Evolutionary conservation across 169 alveolate genomes (phyloP).

Genomic region (Plasmodium adleri): DNA sequence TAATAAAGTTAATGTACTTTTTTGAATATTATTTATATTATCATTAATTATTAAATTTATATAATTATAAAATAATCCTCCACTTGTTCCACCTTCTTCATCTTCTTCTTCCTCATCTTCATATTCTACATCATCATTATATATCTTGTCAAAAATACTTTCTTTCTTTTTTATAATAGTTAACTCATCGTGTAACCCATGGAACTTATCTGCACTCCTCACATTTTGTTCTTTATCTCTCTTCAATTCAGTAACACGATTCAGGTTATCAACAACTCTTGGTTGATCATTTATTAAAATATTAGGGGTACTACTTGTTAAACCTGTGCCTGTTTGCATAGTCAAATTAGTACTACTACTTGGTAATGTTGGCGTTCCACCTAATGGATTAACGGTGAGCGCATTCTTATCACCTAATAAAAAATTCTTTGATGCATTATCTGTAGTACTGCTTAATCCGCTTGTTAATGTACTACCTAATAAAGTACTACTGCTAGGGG

Average conservation of each 20-base stretch:
- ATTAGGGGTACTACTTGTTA: constrained; percentile 5
- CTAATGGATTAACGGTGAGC: not conserved
- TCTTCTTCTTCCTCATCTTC: constrained; percentile 32
- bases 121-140: constrained; percentile 35
- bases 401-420: constrained; percentile 22
- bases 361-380: too few species aligned
- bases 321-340: not conserved
- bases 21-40: constrained; percentile 71
- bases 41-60: constrained; percentile 74
- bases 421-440: not conserved
- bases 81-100: constrained; percentile 5
- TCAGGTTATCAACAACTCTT: not conserved
- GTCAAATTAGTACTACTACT: too few species aligned
- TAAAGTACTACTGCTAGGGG: not conserved
- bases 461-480: not conserved
- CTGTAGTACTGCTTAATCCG: not conserved
- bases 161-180: constrained; percentile 50
- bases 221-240: constrained; percentile 16
- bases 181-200: constrained; percentile 29
- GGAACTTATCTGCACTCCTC: not conserved
- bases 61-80: constrained; percentile 40
- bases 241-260: constrained; percentile 11
- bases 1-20: constrained; percentile 66
- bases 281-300: constrained; percentile 3
- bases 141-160: constrained; percentile 19